phyloP scores from a whole-genome alignment of 305 asterid species.

The Fraxinus albicans region DNA sequence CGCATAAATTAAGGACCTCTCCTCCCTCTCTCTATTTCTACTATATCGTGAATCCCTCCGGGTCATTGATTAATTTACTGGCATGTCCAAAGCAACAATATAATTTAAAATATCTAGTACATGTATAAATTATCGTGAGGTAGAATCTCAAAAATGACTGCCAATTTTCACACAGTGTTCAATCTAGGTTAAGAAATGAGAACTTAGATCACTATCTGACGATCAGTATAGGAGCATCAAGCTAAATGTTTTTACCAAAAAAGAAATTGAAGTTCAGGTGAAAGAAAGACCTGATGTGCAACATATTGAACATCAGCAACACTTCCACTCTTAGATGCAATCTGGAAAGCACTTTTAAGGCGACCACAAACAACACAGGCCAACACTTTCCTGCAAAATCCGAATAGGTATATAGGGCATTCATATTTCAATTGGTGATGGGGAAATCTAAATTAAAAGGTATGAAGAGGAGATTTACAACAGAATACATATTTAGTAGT shows the following conservation, averaged over 20 bases:
- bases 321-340: slow-evolving; percentile 97
- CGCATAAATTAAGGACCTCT: background rate
- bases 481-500: background rate
- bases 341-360: slow-evolving; percentile 96
- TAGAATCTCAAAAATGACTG: background rate
- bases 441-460: background rate
- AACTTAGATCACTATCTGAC: background rate
- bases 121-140: background rate
- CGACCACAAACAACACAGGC: slow-evolving; percentile 99
- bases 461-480: slow-evolving; percentile 9
- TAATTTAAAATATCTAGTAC: background rate
- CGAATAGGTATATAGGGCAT: slow-evolving; percentile 23
- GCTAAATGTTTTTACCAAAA: background rate
- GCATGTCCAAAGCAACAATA: background rate
- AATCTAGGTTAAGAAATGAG: background rate
- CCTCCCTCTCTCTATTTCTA: background rate
- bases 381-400: slow-evolving; percentile 80
- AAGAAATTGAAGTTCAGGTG: slow-evolving; percentile 18
- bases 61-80: background rate
- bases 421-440: slow-evolving; percentile 20
- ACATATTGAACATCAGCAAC: slow-evolving; percentile 99
- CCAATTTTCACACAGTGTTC: background rate
- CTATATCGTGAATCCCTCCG: background rate
- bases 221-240: background rate
- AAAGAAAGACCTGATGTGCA: slow-evolving; percentile 85